phyloP scores from a whole-genome alignment of 1,284 basidiomycete species.

The Afroboletus lepidellus region DNA sequence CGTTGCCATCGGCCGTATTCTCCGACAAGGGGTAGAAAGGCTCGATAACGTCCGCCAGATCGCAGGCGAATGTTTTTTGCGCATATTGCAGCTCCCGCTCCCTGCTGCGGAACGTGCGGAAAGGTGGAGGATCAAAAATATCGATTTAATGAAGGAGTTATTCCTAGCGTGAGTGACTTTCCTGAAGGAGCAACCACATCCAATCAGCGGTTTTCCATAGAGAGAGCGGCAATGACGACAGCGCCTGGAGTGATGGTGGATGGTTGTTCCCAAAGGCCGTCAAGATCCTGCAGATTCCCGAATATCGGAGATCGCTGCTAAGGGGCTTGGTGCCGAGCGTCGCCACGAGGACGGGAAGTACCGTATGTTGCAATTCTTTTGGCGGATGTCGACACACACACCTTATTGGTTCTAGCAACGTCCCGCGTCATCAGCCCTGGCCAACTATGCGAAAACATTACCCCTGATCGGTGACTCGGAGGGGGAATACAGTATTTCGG shows the following conservation, averaged over 20 bases:
- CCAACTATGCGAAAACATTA: slow-evolving; percentile 55
- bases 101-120: slow-evolving; percentile 42
- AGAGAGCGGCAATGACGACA: slow-evolving; percentile 36
- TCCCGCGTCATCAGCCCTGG: slow-evolving; percentile 60
- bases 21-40: slow-evolving; percentile 89
- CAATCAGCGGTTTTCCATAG: slow-evolving; percentile 13
- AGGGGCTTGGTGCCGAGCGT: slow-evolving; percentile 75
- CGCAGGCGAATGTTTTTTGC: slow-evolving; percentile 64
- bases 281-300: slow-evolving; percentile 59
- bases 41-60: slow-evolving; percentile 87
- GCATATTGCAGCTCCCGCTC: slow-evolving; percentile 46
- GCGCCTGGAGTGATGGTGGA: slow-evolving; percentile 64
- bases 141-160: slow-evolving; percentile 46
- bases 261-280: slow-evolving; percentile 75
- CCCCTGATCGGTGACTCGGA: slow-evolving; percentile 36
- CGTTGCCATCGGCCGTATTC: slow-evolving; percentile 60
- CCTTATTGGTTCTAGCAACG: slow-evolving; percentile 53
- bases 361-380: slow-evolving; percentile 49
- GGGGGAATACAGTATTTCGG: slow-evolving; percentile 43
- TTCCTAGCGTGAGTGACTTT: slow-evolving; percentile 52
- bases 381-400: slow-evolving; percentile 11
- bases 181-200: background rate
- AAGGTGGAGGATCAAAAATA: slow-evolving; percentile 51
- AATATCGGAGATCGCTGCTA: slow-evolving; percentile 64
- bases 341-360: slow-evolving; percentile 79